These are phyloP conservation scores for Daldinia sp. DNA, from an alignment of 2,329 filamentous ascomycete genomes.

Conservation along the genomic window DNA sequence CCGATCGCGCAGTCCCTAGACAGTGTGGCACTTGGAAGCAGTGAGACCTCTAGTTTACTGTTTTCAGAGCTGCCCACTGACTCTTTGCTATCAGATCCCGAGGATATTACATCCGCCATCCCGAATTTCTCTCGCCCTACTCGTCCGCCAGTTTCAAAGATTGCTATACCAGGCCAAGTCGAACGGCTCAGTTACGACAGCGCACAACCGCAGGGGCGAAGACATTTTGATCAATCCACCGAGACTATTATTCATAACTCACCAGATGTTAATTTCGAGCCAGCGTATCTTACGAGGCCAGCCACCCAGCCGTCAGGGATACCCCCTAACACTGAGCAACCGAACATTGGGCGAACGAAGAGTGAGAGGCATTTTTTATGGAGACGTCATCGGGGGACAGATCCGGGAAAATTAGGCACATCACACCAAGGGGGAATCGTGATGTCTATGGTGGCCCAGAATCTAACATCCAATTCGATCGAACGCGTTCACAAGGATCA, in stretches of 20 bases:
- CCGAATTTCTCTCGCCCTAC: slow-evolving; percentile 44
- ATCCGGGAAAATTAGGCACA: slow-evolving; percentile 43
- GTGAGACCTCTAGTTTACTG: slow-evolving; percentile 40
- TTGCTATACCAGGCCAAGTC: slow-evolving; percentile 8
- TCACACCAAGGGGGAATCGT: slow-evolving; percentile 24
- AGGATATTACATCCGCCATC: slow-evolving; percentile 17
- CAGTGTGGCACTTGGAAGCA: slow-evolving; percentile 43
- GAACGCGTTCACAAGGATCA: slow-evolving; percentile 38
- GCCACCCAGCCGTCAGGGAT: slow-evolving; percentile 23
- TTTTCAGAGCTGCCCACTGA: slow-evolving; percentile 33
- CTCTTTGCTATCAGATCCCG: slow-evolving; percentile 36
- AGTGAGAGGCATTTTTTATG: slow-evolving; percentile 52
- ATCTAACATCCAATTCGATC: slow-evolving; percentile 31
- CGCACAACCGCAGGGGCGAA: slow-evolving; percentile 20
- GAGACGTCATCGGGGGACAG: slow-evolving; percentile 47
- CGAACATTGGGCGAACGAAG: slow-evolving; percentile 32
- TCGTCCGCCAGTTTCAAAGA: slow-evolving; percentile 29
- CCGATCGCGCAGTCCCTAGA: slow-evolving; percentile 61
- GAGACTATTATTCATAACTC: slow-evolving; percentile 49
- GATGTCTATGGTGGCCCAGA: slow-evolving; percentile 39
- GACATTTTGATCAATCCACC: slow-evolving; percentile 40
- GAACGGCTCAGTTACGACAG: slow-evolving; percentile 32
- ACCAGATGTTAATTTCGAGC: slow-evolving; percentile 23
- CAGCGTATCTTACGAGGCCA: slow-evolving; percentile 12
- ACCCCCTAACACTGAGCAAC: slow-evolving; percentile 20